Evolutionary conservation across 108 stramenopile species (phyloP).

Genomic region (Skeletonema costatum): DNA sequence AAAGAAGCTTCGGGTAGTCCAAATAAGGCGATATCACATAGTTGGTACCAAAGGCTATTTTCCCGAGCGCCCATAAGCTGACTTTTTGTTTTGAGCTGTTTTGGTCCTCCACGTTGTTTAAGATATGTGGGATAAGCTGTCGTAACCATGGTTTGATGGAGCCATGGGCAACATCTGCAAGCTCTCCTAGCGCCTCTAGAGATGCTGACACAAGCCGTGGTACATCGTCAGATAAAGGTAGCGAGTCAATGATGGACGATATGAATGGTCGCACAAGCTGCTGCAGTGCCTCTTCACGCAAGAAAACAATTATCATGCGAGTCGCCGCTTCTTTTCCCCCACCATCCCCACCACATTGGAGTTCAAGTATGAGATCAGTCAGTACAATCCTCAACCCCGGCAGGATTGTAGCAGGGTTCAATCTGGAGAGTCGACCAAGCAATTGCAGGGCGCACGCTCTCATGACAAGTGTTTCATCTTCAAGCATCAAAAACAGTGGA

Average conservation of each 20-base stretch:
- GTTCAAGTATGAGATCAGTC: conserved; percentile 72
- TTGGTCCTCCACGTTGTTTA: conserved; percentile 90
- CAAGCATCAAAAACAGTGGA: conserved; percentile 81
- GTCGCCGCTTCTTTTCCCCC: conserved; percentile 80
- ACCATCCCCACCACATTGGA: conserved; percentile 78
- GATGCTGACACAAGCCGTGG: conserved; percentile 82
- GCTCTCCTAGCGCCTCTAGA: conserved; percentile 91
- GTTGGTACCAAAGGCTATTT: conserved; percentile 90
- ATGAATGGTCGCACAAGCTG: conserved; percentile 77
- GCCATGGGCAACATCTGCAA: conserved; percentile 78
- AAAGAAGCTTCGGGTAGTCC: conserved; percentile 88
- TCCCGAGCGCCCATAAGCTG: conserved; percentile 90
- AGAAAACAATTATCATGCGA: conserved; percentile 78
- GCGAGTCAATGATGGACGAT: conserved; percentile 64
- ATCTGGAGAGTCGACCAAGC: conserved; percentile 81
- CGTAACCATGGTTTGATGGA: conserved; percentile 86
- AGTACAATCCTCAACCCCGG: conserved; percentile 79
- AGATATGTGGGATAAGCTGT: conserved; percentile 84
- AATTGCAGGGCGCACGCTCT: conserved; percentile 82
- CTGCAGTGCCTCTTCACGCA: conserved; percentile 74
- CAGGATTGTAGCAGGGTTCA: conserved; percentile 88
- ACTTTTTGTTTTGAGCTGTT: conserved; percentile 88
- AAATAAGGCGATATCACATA: conserved; percentile 93
- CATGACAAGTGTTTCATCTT: conserved; percentile 88
- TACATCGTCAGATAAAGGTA: conserved; percentile 71